Base-by-base conservation (phyloP, 2,329 filamentous ascomycete species). In the Fonsecaea nubica region DNA sequence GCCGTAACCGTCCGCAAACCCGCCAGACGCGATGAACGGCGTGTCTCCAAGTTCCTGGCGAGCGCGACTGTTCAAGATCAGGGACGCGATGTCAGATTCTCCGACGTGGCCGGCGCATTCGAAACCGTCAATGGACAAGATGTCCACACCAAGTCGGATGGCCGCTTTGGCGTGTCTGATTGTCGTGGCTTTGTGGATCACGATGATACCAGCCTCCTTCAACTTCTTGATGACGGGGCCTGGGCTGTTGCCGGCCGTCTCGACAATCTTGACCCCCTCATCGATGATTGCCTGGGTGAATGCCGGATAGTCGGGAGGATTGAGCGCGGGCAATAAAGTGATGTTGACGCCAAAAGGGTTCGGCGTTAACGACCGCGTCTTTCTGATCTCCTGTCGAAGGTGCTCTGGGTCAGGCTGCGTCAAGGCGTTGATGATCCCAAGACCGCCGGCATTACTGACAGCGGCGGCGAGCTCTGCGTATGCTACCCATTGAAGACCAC, bases 141-240 rank as follows among this genome's bases (percentile, higher is more conserved):
- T 98, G 80, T 99, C 95, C 4, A 97, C 95, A 70, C 95, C 95
- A 45, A 98, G 88, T 81, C 96, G 97, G 67, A 96, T 86, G 58
- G 95, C 95, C 71, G 90, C 92, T 78, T 92, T 87, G 18, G 95
- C 95, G 77, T 99, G 95, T 62, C 93, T 85, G 80, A 99, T 96
- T 4, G 92, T 96, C 7, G 95, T 99, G 84, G 95, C 98, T 82
- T 99, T 99, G 86, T 99, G 95, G 64, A 99, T 83, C 73, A 99
- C 88, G 63, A 86, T 94, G 74, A 87, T 86, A 62, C 88, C 89
- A 4, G 89, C 91, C 68, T 86, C 86, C 82, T 98, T 99, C 62
- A 99, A 86, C 83, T 92, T 87, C 76, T 87, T 84, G 78, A 99
- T 98, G 71, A 99, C 90, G 2, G 93, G 93, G 0, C 93, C 95